These are phyloP conservation scores for Hypoxylon sp. DNA, from an alignment of 2,329 filamentous ascomycete species.

Conservation along the genomic window DNA sequence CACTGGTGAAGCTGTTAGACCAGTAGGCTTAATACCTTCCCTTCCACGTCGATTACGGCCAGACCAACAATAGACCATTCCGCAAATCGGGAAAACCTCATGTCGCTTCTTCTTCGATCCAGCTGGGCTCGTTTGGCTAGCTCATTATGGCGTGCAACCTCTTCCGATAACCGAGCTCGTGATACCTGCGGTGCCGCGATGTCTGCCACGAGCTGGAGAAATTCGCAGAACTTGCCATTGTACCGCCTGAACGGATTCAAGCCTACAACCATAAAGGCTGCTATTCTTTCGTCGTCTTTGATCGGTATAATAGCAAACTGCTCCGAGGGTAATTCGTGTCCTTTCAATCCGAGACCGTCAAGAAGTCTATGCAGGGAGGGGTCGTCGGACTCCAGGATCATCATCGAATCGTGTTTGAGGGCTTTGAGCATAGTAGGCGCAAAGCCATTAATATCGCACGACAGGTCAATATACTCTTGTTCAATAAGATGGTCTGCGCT, in stretches of 20 bases:
- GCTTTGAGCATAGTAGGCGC: slow-evolving; percentile 46
- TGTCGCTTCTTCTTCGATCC: slow-evolving; percentile 47
- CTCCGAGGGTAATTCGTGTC: slow-evolving; percentile 34
- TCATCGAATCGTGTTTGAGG: slow-evolving; percentile 34
- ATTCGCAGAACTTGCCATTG: slow-evolving; percentile 43
- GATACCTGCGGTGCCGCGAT: slow-evolving; percentile 46
- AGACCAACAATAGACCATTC: slow-evolving; percentile 50
- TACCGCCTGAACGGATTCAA: slow-evolving; percentile 48
- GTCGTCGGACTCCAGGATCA: slow-evolving; percentile 43
- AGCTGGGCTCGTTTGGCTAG: slow-evolving; percentile 44
- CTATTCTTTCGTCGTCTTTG: slow-evolving; percentile 37
- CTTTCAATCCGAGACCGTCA: slow-evolving; percentile 39
- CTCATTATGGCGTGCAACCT: slow-evolving; percentile 47
- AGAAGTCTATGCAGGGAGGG: slow-evolving; percentile 36
- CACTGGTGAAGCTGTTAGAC: too few relatives aligned
- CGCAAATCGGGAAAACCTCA: slow-evolving; percentile 49
- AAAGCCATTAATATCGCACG: slow-evolving; percentile 44
- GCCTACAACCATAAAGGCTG: slow-evolving; percentile 48
- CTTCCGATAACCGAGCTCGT: slow-evolving; percentile 45
- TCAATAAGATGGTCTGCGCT: slow-evolving; percentile 33
- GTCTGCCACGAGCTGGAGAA: slow-evolving; percentile 45
- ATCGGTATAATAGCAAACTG: slow-evolving; percentile 48
- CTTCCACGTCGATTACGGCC: slow-evolving; percentile 43
- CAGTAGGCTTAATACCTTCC: slow-evolving; percentile 33
- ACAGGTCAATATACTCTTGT: slow-evolving; percentile 41